Evolutionary conservation across 768 basidiomycete genomes (phyloP), one percentile per base, ranked within the genome.

Genomic region (Tubosaeta sp.): DNA sequence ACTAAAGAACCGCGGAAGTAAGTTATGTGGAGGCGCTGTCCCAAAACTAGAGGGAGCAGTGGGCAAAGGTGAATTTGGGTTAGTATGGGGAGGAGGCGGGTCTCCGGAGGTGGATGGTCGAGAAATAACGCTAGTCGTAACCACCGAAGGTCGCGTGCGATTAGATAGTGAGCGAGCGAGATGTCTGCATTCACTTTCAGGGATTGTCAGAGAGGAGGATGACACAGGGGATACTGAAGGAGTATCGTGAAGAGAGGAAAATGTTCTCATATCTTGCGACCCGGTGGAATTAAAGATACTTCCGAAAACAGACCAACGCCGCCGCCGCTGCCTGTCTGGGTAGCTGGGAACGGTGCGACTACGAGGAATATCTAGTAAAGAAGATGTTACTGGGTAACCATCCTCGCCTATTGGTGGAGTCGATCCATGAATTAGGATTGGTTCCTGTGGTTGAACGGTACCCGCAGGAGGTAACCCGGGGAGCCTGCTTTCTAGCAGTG

Each of bases 401-500:
- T 77, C 78, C 34, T 79, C 79, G 24, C 66, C 60, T 2, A 66
- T 57, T 30, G 65, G 60, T 1, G 73, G 63, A 59, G 70, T 69
- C 7, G 79, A 69, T n/a, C 76, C 51, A 14, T 75, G 67, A 24
- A 90, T 69, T 19, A 90, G 60, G 32, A 90, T 85, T 25, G 89
- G 81, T 32, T 85, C 78, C 61, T 90, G 87, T 10, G 81, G 74
- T 44, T 70, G 82, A 46, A 72, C 71, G 10, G 84, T 77, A 16
- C 90, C 90, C 31, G 74, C 71, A 16, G 89, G 89, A 14, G 90
- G 87, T 13, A 87, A 62, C 31, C 84, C 77, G 7, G 90, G 89
- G 29, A 88, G 67, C 32, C 90, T 83, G 57, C 89, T 90, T 71
- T 93, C 90, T 47, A 87, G 61, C 18, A 93, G 71, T 10, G 84